phyloP scores from a whole-genome alignment of 192 early-diverging fungal species.

The Coemansia asiatica region DNA sequence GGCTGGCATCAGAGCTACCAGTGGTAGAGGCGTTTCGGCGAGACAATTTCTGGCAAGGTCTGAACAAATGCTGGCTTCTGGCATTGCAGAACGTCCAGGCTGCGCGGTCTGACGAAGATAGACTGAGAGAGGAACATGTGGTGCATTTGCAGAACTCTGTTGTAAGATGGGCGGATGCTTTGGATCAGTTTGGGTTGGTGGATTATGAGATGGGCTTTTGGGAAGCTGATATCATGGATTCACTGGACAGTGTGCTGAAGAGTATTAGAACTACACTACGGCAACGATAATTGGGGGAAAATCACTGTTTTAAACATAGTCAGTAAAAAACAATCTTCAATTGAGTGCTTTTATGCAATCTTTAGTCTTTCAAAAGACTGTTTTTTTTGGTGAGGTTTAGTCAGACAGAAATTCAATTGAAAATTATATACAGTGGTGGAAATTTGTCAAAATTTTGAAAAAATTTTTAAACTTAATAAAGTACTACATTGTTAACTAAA shows the following conservation, averaged over 20 bases:
- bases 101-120: constrained; percentile 55
- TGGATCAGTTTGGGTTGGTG: constrained; percentile 75
- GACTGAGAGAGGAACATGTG: constrained; percentile 59
- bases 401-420: too few species aligned
- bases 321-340: too few species aligned
- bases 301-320: neutral
- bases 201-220: constrained; percentile 84
- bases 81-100: constrained; percentile 61
- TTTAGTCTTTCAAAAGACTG: neutral
- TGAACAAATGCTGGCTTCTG: constrained; percentile 77
- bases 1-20: constrained; percentile 62
- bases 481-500: too few species aligned
- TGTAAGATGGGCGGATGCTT: constrained; percentile 65
- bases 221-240: constrained; percentile 72
- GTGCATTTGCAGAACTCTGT: constrained; percentile 62
- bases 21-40: constrained; percentile 60
- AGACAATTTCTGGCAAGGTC: constrained; percentile 70
- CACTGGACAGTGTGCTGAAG: constrained; percentile 59
- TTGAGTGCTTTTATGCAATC: too few species aligned
- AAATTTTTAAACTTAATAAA: too few species aligned
- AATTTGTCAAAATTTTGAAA: too few species aligned
- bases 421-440: too few species aligned
- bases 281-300: neutral
- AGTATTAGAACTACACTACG: neutral
- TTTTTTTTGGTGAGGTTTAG: too few species aligned